Base-by-base conservation (phyloP, 2,329 filamentous ascomycete genomes). In the Trichoderma sp. region DNA sequence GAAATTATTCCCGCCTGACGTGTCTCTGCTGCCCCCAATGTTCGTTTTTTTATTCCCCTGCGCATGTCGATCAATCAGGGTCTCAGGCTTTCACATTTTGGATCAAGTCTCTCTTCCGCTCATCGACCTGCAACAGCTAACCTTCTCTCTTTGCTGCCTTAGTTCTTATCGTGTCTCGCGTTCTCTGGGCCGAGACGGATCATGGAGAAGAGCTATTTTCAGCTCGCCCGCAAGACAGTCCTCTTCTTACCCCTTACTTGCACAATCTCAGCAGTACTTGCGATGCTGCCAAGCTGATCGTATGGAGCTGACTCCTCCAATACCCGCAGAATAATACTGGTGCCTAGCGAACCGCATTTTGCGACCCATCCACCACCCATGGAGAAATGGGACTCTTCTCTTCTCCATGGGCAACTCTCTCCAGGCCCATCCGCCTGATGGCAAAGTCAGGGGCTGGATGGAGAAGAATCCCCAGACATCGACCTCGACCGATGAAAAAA, bases 401-500 rank as follows among this genome's bases (percentile, higher is more conserved):
- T 24, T 34, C 34, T 39, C 34, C 34, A 39, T 39, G 45, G 15
- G 10, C 44, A 47, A 19, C 28, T 12, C 24, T 54, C 15, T 62
- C 34, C 48, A 24, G 39, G 17, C 19, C 47, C 59, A 54, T 39
- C 30, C 30, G 30, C 5, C 28, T 62, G 21, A 34, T 62, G 34
- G 34, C 34, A 39, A 39, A 39, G 34, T 28, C 54, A 62, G 47
- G 47, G 59, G 5, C 59, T 62, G 19, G 79, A 81, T 71, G 82
- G 78, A 48, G 85, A 82, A 3, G 81, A 85, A 51, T 76, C 80
- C 2, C 81, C 81, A 39, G 14, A 39, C 34, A 39, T 39, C 34
- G 34, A 10, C 10, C 10, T 14, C 34, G 14, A 39, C 14, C 34
- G 34, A 39, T 14, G 34, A 39, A 39, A 39, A 39, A 39, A 39